Conservation (phyloP, 2,329 filamentous ascomycete species). For the Leptodontidium sp. region DNA sequence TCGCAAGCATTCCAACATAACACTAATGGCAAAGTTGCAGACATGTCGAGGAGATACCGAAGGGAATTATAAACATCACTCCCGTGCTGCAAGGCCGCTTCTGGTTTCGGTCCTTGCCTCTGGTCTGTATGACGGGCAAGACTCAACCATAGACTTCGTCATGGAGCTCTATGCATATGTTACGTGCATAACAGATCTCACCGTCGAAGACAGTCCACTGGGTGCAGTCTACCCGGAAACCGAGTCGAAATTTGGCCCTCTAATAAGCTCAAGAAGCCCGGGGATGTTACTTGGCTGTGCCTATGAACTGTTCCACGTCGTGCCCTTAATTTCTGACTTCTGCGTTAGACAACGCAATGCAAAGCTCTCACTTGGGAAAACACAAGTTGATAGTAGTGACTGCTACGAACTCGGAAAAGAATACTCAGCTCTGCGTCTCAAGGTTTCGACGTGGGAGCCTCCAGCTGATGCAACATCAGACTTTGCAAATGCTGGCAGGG, state of each 20-base stretch:
- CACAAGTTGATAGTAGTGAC: background rate
- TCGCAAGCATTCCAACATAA: background rate
- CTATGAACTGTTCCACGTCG: background rate
- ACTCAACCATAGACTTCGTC: background rate
- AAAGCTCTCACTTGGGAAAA: background rate
- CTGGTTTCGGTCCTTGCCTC: background rate
- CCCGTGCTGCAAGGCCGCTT: background rate
- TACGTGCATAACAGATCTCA: background rate
- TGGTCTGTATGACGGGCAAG: background rate
- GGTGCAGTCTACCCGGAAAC: background rate
- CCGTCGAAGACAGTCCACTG: background rate
- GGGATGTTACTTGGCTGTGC: background rate
- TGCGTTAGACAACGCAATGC: background rate
- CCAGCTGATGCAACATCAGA: background rate
- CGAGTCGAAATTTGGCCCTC: background rate
- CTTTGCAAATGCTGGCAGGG: background rate
- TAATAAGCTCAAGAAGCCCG: background rate
- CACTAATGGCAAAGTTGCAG: background rate
- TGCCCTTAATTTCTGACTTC: background rate
- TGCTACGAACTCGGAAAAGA: background rate
- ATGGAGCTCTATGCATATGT: slow-evolving; percentile 1
- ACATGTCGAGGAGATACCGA: background rate
- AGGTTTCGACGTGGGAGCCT: background rate
- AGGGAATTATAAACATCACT: background rate
- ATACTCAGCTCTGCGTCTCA: background rate